Evolutionary conservation across 768 basidiomycete species (phyloP), one percentile per base, ranked within the genome.

Genomic region (Boletus rubroflammeus): DNA sequence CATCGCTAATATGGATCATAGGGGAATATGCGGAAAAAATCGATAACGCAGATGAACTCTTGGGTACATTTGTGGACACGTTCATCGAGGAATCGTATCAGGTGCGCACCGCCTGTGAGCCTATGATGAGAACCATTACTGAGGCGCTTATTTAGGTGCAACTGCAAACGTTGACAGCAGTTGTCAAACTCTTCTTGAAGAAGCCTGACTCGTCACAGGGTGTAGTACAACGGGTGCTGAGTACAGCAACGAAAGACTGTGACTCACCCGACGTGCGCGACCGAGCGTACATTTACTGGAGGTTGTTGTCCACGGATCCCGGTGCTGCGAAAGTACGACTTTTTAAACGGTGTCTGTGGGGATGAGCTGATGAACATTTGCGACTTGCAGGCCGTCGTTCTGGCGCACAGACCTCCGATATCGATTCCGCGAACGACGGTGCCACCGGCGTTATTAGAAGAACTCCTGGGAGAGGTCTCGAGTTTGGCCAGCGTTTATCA

Each of bases 21-120:
- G 96, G 96, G 53, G 94, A 98, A 74, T 98, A 99, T 63, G 94
- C 96, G 3, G 88, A 89, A 71, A 96, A 93, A 75, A 98, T 98
- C 59, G 93, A 95, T 62, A 99, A 99, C 59, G 94, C 96, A 3
- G 93, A 91, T 67, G 95, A 98, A 62, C 78, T 99, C 23, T 76
- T 98, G 60, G 81, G 83, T 14, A 86, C 88, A 47, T 98, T 97
- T 68, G 88, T 99, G 21, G 92, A 96, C 52, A 79, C 86, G 3
- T 98, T 98, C 74, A 86, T 81, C 28, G 97, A 99, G 64, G 97
- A 99, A 72, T 86, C 90, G 7, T 92, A 95, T 67, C 85, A 90
- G 48, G 93, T 93, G 61, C 52, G 47, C 14, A 39, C n/a, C 3
- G 1, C 11, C 0, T 11, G 28, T 11, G 6, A 29, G 31, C n/a